Percentiles rank a stretch among this genome's conserved stretches.
These are phyloP conservation scores for Elsinoe necatrix DNA, from an alignment of 2,329 filamentous ascomycete genomes.

Conservation along the genomic window DNA sequence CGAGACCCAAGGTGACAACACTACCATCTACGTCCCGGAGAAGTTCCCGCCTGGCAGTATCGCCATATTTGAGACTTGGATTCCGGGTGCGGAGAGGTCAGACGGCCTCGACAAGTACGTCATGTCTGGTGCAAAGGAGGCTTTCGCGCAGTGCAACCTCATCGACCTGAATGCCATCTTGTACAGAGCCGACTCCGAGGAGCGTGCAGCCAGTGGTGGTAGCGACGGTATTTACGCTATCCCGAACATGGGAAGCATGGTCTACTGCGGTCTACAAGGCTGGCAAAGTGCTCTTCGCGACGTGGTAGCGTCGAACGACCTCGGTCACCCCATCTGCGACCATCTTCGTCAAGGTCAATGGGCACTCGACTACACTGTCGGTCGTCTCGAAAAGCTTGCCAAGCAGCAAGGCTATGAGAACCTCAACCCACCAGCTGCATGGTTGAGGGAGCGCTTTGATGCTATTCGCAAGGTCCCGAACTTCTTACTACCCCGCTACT, in stretches of 20 bases:
- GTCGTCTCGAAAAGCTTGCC: conserved; percentile 62
- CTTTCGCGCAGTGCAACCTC: conserved; percentile 66
- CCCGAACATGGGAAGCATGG: conserved; percentile 71
- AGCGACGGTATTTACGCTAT: conserved; percentile 83
- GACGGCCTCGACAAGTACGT: conserved; percentile 78
- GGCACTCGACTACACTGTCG: conserved; percentile 81
- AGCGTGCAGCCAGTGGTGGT: conserved; percentile 67
- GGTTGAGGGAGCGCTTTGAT: conserved; percentile 78
- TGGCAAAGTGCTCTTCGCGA: conserved; percentile 91
- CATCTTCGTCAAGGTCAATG: conserved; percentile 87
- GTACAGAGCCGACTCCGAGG: conserved; percentile 87
- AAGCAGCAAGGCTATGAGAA: conserved; percentile 53
- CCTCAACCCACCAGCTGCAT: conserved; percentile 59
- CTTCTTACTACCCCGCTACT: conserved; percentile 88
- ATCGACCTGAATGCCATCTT: conserved; percentile 85
- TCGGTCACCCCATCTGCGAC: conserved; percentile 87
- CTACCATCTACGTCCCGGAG: conserved; percentile 69
- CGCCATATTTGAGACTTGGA: conserved; percentile 91
- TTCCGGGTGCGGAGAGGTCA: conserved; percentile 76
- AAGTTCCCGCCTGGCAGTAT: conserved; percentile 90
- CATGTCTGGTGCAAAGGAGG: conserved; percentile 68
- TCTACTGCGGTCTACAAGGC: conserved; percentile 94
- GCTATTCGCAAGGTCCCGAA: conserved; percentile 76
- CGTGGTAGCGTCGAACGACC: conserved; percentile 79
- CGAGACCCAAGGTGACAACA: conserved; percentile 63